phyloP scores from a whole-genome alignment of 2,329 filamentous ascomycete genomes.

The Calycina marina region DNA sequence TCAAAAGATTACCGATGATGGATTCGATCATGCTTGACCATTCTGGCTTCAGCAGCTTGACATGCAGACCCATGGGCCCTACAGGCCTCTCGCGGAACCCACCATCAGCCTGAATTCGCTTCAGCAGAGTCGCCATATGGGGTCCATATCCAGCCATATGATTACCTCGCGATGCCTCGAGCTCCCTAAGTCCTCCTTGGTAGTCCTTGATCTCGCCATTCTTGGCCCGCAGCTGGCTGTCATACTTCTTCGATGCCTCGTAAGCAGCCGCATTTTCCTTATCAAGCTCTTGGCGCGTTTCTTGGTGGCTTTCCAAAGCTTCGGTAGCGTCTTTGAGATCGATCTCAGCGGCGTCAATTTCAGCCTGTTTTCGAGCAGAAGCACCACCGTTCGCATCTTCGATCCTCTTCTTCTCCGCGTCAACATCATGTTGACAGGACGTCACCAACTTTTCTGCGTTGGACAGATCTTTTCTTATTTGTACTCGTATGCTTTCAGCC shows the following conservation, averaged over 20 bases:
- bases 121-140: conserved; percentile 48
- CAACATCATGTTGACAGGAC: conserved; percentile 32
- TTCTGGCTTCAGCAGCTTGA: conserved; percentile 61
- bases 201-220: conserved; percentile 37
- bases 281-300: conserved; percentile 24
- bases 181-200: conserved; percentile 32
- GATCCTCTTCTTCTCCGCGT: conserved; percentile 44
- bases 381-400: conserved; percentile 55
- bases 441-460: conserved; percentile 33
- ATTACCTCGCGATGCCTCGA: conserved; percentile 43
- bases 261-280: conserved; percentile 22
- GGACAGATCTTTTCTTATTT: conserved; percentile 44
- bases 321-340: conserved; percentile 30
- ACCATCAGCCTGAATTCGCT: conserved; percentile 51
- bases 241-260: conserved; percentile 18
- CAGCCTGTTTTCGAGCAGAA: conserved; percentile 43
- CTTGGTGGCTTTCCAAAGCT: conserved; percentile 27
- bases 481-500: conserved; percentile 48
- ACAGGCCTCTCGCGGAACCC: conserved; percentile 61
- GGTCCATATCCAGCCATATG: conserved; percentile 49
- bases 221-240: conserved; percentile 28
- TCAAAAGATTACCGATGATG: conserved; percentile 53
- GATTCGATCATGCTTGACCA: conserved; percentile 78
- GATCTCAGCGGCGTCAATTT: conserved; percentile 43
- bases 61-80: conserved; percentile 67